These are phyloP conservation scores for Syzygium oleosum DNA, from an alignment of 345 rosid species.

Conservation along the genomic window DNA sequence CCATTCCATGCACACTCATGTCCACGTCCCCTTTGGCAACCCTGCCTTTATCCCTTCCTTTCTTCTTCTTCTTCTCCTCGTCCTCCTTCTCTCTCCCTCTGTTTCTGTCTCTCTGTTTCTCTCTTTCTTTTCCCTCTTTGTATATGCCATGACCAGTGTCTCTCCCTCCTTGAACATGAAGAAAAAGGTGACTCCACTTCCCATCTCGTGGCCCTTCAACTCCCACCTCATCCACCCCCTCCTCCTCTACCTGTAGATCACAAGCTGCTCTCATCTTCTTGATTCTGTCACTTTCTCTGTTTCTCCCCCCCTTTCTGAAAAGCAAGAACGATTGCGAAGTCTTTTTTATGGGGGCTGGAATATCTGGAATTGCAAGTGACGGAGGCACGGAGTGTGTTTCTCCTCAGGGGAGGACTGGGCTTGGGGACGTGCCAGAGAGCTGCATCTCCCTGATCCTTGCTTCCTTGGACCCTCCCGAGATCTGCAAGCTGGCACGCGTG, in stretches of 20 bases:
- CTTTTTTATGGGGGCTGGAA: conserved; percentile 46
- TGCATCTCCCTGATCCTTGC: conserved; percentile 52
- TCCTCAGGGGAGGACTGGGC: conserved; percentile 10
- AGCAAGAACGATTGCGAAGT: neutral
- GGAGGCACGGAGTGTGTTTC: neutral
- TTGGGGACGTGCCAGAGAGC: conserved; percentile 66
- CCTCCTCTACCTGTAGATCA: conserved; percentile 44
- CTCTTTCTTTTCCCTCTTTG: conserved; percentile 3
- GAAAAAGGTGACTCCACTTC: conserved; percentile 28
- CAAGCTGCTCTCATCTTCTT: neutral
- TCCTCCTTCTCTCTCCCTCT: neutral
- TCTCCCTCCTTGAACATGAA: conserved; percentile 9
- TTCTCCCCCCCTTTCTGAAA: neutral
- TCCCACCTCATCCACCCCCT: conserved; percentile 30
- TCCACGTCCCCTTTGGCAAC: conserved; percentile 4
- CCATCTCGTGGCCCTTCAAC: conserved; percentile 26
- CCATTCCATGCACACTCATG: conserved; percentile 19
- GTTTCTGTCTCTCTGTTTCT: neutral
- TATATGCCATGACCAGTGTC: conserved; percentile 3
- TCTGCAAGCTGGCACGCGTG: conserved; percentile 57
- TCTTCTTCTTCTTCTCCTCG: neutral
- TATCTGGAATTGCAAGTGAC: conserved; percentile 30
- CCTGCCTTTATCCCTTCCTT: neutral
- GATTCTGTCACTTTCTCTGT: neutral
- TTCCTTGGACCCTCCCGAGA: conserved; percentile 78